A percentile compares a stretch with the other conserved stretches of the same genome.
phyloP scores from a whole-genome alignment of 2,329 filamentous ascomycete genomes.

The Neofusicoccum ribis region DNA sequence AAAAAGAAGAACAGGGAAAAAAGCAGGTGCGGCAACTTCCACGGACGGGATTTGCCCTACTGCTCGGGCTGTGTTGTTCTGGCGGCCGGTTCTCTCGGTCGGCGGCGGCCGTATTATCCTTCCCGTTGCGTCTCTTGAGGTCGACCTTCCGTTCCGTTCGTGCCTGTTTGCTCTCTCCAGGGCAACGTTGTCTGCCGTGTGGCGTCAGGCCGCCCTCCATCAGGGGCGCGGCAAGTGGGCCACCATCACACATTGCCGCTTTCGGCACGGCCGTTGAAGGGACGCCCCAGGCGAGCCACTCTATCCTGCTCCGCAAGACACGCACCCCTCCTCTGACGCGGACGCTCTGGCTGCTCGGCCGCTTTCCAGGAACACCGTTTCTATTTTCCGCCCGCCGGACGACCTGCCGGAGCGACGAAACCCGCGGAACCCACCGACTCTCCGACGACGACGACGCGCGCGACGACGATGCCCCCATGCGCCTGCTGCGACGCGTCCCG shows the following conservation, averaged over 20 bases:
- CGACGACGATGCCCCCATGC: neutral
- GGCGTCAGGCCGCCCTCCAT: constrained; percentile 9
- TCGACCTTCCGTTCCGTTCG: too few species aligned
- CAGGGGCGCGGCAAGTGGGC: neutral
- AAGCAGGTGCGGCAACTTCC: neutral
- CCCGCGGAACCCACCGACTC: too few species aligned
- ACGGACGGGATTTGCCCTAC: neutral
- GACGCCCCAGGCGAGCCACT: neutral
- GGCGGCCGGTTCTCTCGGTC: too few species aligned
- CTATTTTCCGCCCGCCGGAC: neutral
- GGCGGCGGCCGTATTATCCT: too few species aligned
- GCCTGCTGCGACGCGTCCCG: neutral
- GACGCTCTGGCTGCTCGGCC: neutral
- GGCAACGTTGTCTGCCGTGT: neutral
- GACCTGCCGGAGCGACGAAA: too few species aligned
- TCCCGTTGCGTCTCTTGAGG: too few species aligned
- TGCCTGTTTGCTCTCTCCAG: neutral
- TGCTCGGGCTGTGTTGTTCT: too few species aligned
- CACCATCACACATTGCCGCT: constrained; percentile 5
- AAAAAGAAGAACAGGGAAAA: neutral
- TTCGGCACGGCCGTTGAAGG: neutral
- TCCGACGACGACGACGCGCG: neutral
- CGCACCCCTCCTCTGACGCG: neutral
- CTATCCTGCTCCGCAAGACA: neutral
- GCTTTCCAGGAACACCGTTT: neutral